Percentiles rank a stretch among this genome's conserved stretches.
These are phyloP conservation scores for Botryotinia narcissicola DNA, from an alignment of 2,329 filamentous ascomycete species.

Conservation along the genomic window DNA sequence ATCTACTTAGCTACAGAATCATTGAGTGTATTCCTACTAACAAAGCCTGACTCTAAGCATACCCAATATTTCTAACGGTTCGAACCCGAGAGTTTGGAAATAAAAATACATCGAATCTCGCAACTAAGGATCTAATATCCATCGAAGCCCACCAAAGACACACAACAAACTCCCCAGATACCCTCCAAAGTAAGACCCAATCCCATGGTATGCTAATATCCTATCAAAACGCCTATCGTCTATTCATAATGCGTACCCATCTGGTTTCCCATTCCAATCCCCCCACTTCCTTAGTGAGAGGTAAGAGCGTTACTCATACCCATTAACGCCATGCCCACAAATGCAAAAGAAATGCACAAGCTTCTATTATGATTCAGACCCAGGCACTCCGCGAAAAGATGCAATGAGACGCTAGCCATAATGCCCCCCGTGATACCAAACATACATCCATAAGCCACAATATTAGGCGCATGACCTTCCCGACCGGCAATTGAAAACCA, in stretches of 20 bases:
- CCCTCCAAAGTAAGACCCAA: background rate
- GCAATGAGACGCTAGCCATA: slow-evolving; percentile 89
- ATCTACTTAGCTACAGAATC: background rate
- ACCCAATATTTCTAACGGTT: background rate
- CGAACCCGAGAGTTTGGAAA: background rate
- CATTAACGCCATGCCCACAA: slow-evolving; percentile 83
- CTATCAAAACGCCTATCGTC: slow-evolving; percentile 15
- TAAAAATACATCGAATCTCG: background rate
- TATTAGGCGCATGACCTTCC: slow-evolving; percentile 49
- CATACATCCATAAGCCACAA: slow-evolving; percentile 71
- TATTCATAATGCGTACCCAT: slow-evolving; percentile 12
- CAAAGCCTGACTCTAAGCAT: background rate
- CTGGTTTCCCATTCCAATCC: background rate
- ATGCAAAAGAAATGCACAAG: slow-evolving; percentile 76
- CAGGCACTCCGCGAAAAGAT: slow-evolving; percentile 83
- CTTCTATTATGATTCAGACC: slow-evolving; percentile 77
- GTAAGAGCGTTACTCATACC: slow-evolving; percentile 83
- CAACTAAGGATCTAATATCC: background rate
- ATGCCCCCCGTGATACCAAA: slow-evolving; percentile 91
- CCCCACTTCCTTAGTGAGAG: slow-evolving; percentile 40
- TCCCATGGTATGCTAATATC: slow-evolving; percentile 8
- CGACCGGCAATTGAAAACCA: slow-evolving; percentile 75
- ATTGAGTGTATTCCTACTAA: background rate
- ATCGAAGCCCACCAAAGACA: background rate
- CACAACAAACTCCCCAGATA: background rate